These are phyloP conservation scores for Lizanozyma gosingica DNA, from an alignment of 1,139 yeast species.

Conservation along the genomic window DNA sequence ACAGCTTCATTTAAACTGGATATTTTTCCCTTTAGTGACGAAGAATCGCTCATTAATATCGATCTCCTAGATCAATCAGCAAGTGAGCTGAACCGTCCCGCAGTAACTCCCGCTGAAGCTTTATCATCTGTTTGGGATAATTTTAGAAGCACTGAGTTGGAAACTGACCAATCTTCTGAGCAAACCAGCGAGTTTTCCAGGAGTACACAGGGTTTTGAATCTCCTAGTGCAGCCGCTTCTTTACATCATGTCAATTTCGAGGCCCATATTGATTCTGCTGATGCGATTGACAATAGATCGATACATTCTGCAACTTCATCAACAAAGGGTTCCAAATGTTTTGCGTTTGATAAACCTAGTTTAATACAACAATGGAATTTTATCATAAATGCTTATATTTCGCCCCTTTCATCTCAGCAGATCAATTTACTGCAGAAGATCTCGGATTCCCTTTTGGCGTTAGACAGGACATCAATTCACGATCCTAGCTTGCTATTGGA, in stretches of 20 bases:
- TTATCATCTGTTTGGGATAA: not conserved
- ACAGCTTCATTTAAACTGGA: not conserved
- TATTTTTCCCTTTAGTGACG: not conserved
- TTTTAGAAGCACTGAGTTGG: not conserved
- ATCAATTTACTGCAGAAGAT: conserved; percentile 17
- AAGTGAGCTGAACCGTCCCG: not conserved
- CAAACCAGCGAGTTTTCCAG: not conserved
- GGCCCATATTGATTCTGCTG: not conserved
- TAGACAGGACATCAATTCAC: conserved; percentile 11
- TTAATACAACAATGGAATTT: conserved; percentile 18
- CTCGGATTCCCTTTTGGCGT: not conserved
- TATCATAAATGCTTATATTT: conserved; percentile 20
- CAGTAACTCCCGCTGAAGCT: not conserved
- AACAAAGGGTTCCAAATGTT: not conserved
- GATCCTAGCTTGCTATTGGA: conserved; percentile 18
- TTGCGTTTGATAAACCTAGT: not conserved
- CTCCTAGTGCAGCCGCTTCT: not conserved
- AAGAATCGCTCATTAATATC: not conserved
- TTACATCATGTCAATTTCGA: no score
- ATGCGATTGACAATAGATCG: not conserved
- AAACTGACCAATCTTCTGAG: not conserved
- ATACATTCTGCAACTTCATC: conserved; percentile 2
- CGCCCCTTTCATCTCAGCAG: conserved; percentile 25
- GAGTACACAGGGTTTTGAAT: not conserved
- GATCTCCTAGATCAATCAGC: not conserved